phyloP scores from a whole-genome alignment of 768 basidiomycete genomes.

The Naganishia vishniacii region DNA sequence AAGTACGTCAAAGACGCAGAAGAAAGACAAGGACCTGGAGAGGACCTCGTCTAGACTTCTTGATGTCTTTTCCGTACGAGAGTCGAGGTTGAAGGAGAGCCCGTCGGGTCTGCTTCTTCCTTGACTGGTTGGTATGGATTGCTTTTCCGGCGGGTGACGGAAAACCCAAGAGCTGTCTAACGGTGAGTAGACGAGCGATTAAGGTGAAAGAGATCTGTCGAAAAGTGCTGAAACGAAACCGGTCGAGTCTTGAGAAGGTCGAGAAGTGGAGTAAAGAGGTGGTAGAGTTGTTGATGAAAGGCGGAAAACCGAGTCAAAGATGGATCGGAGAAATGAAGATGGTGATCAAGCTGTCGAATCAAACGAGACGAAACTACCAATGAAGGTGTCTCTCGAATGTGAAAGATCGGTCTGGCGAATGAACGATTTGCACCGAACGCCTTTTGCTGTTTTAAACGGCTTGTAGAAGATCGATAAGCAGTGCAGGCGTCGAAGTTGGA shows the following conservation, averaged over 20 bases:
- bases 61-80: conserved; percentile 17
- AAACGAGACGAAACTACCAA: conserved; percentile 22
- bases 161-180: background rate
- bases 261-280: background rate
- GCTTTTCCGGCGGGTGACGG: conserved; percentile 1
- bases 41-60: conserved; percentile 11
- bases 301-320: conserved; percentile 8
- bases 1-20: conserved; percentile 18
- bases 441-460: conserved; percentile 21
- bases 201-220: background rate
- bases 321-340: background rate
- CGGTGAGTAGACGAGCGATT: background rate
- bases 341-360: conserved; percentile 9
- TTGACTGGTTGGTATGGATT: conserved; percentile 12
- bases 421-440: conserved; percentile 23
- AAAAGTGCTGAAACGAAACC: background rate
- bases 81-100: conserved; percentile 10
- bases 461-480: conserved; percentile 16
- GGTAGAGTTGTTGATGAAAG: conserved; percentile 2
- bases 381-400: conserved; percentile 22
- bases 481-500: conserved; percentile 23
- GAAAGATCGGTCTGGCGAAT: conserved; percentile 8
- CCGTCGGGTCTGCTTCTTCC: conserved; percentile 10
- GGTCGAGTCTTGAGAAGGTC: background rate
- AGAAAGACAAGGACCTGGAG: conserved; percentile 20